Base-by-base conservation (phyloP, 495 filamentous ascomycete species). In the Penicillium cinerascens region DNA sequence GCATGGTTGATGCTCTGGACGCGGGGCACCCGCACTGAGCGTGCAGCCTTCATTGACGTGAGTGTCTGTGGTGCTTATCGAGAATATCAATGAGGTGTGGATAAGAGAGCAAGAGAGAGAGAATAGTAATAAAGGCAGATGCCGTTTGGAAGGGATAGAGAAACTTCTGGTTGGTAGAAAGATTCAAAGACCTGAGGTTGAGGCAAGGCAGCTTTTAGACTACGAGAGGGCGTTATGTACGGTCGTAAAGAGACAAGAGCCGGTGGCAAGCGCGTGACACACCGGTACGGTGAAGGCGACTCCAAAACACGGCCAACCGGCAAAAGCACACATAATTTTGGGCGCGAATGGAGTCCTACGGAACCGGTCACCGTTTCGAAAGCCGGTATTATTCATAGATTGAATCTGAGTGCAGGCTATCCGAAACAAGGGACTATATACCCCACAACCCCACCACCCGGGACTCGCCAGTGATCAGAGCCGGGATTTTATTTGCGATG, bases 21-120 rank as follows among this genome's bases (percentile, higher is more conserved):
- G 21, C 59, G 55, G 38, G 69, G 62, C 51, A 60, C 58, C 44
- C 67, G 66, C 55, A 67, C 49, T 22, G 65, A 58, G 56, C 61
- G 68, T 49, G 65, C 60, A 37, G 66, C 56, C 44, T 67, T 73
- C 69, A 73, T 71, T 21, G 45, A 17, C 63, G 29, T 45, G 21
- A 16, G 41, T 29, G 42, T 54, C n/a, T 26, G 45, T 18, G 20
- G 15, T 43, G 16, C 6, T 38, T 17, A 39, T 39, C 37, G 16
- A 5, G 37, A 33, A 15, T 33, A 13, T 3, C 37, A 17, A 16
- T 18, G 37, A 21, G 25, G 37, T 33, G 21, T 15, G 23, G 22
- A 18, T 42, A 15, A 38, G 20, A 10, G 9, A 39, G 35, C 22
- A 41, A 18, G 40, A 10, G 17, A 13, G 21, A 15, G 39, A 40